A percentile compares a stretch with the other conserved stretches of the same genome.
Evolutionary conservation across 2,329 filamentous ascomycete species (phyloP).

Genomic region (Xylaria sp.): DNA sequence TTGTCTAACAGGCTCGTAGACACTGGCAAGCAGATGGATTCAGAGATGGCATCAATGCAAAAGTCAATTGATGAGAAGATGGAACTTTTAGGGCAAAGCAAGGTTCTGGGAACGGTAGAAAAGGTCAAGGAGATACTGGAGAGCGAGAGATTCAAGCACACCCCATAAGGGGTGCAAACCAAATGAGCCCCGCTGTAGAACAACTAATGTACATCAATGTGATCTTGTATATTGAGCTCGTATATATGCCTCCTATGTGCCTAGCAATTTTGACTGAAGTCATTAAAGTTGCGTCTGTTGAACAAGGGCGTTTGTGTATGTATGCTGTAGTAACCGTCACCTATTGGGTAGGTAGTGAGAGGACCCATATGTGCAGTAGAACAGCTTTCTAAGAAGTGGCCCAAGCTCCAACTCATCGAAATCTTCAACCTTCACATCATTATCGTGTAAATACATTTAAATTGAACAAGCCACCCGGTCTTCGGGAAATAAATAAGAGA

Average conservation of each 20-base stretch:
- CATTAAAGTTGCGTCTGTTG: background rate
- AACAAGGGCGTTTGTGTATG: background rate
- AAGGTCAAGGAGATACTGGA: constrained; percentile 69
- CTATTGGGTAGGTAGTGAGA: background rate
- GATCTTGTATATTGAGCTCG: constrained; percentile 22
- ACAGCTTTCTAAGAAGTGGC: constrained; percentile 40
- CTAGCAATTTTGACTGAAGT: background rate
- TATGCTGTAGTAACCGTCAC: background rate
- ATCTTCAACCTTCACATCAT: constrained; percentile 27
- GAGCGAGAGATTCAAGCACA: constrained; percentile 59
- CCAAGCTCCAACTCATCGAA: constrained; percentile 40
- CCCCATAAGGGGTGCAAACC: constrained; percentile 45
- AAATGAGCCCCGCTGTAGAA: constrained; percentile 37
- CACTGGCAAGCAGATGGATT: constrained; percentile 63
- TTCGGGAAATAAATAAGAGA: background rate
- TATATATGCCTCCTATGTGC: background rate
- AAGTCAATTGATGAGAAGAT: constrained; percentile 62
- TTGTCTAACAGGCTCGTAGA: constrained; percentile 50
- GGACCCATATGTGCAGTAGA: too few species aligned
- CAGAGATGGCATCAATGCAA: constrained; percentile 49
- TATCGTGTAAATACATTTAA: background rate
- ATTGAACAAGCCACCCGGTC: background rate
- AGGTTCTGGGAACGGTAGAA: constrained; percentile 61
- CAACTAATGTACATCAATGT: constrained; percentile 39
- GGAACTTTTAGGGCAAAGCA: constrained; percentile 65